Base-by-base conservation (phyloP, 352 stramenopile species). In the Phytopythium ostracodes region DNA sequence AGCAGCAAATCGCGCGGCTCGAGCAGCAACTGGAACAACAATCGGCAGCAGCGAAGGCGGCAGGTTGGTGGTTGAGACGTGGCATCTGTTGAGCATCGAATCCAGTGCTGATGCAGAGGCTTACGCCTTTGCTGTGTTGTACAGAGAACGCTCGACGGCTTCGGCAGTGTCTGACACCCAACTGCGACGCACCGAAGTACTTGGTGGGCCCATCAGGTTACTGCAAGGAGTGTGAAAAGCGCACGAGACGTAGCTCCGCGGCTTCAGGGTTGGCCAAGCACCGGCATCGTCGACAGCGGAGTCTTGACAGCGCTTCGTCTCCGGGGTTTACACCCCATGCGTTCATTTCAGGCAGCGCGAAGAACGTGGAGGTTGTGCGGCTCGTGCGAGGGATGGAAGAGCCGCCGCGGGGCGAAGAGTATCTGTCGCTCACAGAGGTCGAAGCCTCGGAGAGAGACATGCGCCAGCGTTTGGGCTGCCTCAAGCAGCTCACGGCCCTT, bases 111-210 rank as follows among this genome's bases (percentile, higher is more conserved):
- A 11, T 44, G 40, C 7, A 25, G 42, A 2, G 20, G 12, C 20
- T 49, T 17, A 49, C 42, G 20, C 17, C 18, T 2, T 25, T 14
- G 42, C 0, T 25, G n/a, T 49, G 10, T 25, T 15, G 1, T 25
- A 0, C 33, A 90, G 80, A 90, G 14, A 74, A 69, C 55, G 75
- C 80, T 15, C 64, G 75, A 7, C 72, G 77, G 9, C 60, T 79
- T 4, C 67, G 68, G 1, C 79, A 81, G 40, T 92, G 84, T n/a
- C 65, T 91, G 36, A 90, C 79, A 12, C 71, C 79, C 33, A 68
- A 82, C 12, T 92, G 84, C 35, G 84, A 92, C 60, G 84, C 84
- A 2, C 81, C 84, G 38, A 66, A 61, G 35, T 90, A 84, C 65
- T 66, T 92, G 2, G 68, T 92, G 20, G 73, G 79, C 9, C 6